phyloP scores from a whole-genome alignment of 129 eudicot species.

The Artemisia annua region DNA sequence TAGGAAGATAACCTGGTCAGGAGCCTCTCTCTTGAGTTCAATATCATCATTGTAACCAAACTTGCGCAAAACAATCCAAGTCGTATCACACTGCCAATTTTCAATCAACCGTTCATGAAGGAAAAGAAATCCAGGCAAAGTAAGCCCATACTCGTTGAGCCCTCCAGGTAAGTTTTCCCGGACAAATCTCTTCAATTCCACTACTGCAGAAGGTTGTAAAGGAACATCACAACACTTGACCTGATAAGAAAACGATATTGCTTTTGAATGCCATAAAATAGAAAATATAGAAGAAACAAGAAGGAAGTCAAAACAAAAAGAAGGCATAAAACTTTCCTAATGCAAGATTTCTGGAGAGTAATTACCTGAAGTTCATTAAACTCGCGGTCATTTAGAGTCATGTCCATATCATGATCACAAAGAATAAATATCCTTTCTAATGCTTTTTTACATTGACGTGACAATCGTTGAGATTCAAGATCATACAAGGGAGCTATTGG shows the following conservation, averaged over 20 bases:
- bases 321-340: slow-evolving; percentile 15
- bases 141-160: slow-evolving; percentile 82
- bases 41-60: slow-evolving; percentile 88
- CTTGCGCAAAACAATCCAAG: slow-evolving; percentile 84
- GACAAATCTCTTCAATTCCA: slow-evolving; percentile 88
- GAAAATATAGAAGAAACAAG: slow-evolving; percentile 15
- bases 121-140: slow-evolving; percentile 83
- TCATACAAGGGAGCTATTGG: slow-evolving; percentile 95
- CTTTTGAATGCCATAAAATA: slow-evolving; percentile 11
- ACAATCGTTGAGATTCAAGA: slow-evolving; percentile 80
- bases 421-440: slow-evolving; percentile 83
- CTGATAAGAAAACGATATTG: slow-evolving; percentile 41
- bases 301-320: slow-evolving; percentile 10
- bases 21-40: slow-evolving; percentile 63
- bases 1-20: slow-evolving; percentile 67
- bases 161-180: slow-evolving; percentile 90
- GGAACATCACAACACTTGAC: slow-evolving; percentile 95
- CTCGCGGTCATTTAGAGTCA: slow-evolving; percentile 83
- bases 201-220: slow-evolving; percentile 89
- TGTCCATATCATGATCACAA: slow-evolving; percentile 87
- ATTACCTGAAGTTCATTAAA: slow-evolving; percentile 86
- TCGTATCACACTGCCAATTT: slow-evolving; percentile 86
- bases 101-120: slow-evolving; percentile 92
- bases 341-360: slow-evolving; percentile 10
- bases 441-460: slow-evolving; percentile 80